A percentile compares a stretch with the other conserved stretches of the same genome.
These are phyloP conservation scores for Austroboletus rostrupii DNA, from an alignment of 1,284 basidiomycete species.

Conservation along the genomic window DNA sequence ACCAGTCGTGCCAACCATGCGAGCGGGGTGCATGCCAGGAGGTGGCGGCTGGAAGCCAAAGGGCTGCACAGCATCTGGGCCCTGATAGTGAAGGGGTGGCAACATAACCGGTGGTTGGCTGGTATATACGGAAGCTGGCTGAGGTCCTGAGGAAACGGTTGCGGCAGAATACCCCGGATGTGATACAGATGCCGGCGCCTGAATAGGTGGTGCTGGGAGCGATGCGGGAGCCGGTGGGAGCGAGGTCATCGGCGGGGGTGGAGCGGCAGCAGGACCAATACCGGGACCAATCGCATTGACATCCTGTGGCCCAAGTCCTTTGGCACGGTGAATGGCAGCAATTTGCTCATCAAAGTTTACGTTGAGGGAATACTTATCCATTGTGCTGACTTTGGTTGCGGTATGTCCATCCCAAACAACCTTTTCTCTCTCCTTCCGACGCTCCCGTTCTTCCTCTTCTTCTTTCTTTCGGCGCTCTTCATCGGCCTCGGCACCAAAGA, in stretches of 20 bases:
- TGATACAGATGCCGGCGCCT: slow-evolving; percentile 35
- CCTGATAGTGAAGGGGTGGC: slow-evolving; percentile 78
- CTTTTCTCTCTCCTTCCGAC: slow-evolving; percentile 82
- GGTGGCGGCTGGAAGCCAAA: slow-evolving; percentile 73
- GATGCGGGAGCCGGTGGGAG: slow-evolving; percentile 65
- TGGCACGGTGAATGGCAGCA: slow-evolving; percentile 86
- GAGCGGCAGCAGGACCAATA: slow-evolving; percentile 73
- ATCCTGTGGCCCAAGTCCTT: slow-evolving; percentile 82
- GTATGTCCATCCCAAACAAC: slow-evolving; percentile 96
- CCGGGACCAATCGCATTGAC: slow-evolving; percentile 75
- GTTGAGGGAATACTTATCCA: slow-evolving; percentile 86
- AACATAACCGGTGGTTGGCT: slow-evolving; percentile 70
- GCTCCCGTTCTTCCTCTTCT: slow-evolving; percentile 78
- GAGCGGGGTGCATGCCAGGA: slow-evolving; percentile 45
- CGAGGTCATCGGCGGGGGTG: slow-evolving; percentile 53
- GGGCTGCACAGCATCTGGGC: slow-evolving; percentile 68
- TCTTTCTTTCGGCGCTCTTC: slow-evolving; percentile 82
- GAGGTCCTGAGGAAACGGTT: slow-evolving; percentile 75
- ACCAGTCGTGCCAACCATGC: slow-evolving; percentile 48
- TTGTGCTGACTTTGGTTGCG: slow-evolving; percentile 80
- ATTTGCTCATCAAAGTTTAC: slow-evolving; percentile 95
- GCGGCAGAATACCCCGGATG: slow-evolving; percentile 62
- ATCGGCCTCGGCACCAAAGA: slow-evolving; percentile 89
- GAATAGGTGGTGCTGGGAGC: slow-evolving; percentile 58
- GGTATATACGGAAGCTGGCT: slow-evolving; percentile 67